These are phyloP conservation scores for Pseudogymnoascus sp. DNA, from an alignment of 2,329 filamentous ascomycete species.

Conservation along the genomic window DNA sequence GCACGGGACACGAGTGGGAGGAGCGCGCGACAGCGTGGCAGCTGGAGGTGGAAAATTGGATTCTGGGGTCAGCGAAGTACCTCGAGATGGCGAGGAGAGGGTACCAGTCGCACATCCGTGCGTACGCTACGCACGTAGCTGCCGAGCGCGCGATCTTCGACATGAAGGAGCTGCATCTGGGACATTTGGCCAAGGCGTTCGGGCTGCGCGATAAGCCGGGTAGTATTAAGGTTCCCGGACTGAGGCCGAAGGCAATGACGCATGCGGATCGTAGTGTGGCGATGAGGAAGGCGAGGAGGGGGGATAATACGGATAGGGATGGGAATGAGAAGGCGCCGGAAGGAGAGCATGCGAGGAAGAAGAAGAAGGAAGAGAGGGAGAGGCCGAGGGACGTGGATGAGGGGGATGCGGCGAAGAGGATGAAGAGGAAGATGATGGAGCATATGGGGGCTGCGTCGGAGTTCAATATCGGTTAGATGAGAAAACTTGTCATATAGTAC, in stretches of 20 bases:
- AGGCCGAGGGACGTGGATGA: constrained; percentile 37
- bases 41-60: constrained; percentile 58
- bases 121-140: constrained; percentile 88
- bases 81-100: constrained; percentile 76
- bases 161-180: constrained; percentile 82
- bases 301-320: constrained; percentile 15
- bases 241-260: constrained; percentile 35
- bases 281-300: constrained; percentile 28
- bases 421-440: constrained; percentile 54
- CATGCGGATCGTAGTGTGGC: constrained; percentile 34
- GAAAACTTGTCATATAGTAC: background rate
- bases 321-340: constrained; percentile 26
- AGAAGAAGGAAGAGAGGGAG: constrained; percentile 31
- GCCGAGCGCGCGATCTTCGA: constrained; percentile 83
- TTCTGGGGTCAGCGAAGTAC: constrained; percentile 54
- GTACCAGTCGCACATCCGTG: constrained; percentile 85
- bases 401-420: constrained; percentile 53
- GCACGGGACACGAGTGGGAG: constrained; percentile 49
- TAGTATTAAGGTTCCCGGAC: constrained; percentile 55
- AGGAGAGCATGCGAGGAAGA: constrained; percentile 26
- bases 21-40: constrained; percentile 59
- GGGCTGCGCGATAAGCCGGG: constrained; percentile 81
- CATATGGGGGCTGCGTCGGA: constrained; percentile 51
- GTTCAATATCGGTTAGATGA: constrained; percentile 55
- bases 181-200: constrained; percentile 90